Evolutionary conservation across 108 stramenopile genomes (phyloP), one percentile per base, ranked within the genome.

Genomic region (Pseudonitzschia delicatissima): DNA sequence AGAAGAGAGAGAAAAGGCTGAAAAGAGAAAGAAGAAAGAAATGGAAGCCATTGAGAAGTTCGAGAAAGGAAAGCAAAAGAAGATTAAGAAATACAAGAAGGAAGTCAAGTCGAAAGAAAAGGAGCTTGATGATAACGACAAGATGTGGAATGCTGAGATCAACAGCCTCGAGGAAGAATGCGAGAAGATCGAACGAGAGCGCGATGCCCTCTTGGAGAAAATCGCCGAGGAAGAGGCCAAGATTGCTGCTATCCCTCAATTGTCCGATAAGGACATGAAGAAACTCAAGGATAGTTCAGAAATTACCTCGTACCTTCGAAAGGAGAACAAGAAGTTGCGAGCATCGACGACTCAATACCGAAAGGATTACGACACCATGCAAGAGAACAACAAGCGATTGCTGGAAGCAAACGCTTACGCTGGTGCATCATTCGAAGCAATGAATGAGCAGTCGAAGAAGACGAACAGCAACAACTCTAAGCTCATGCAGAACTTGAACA

Each of bases 361-460:
- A 28, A 72, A 72, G 11, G 86, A 87, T 42, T 81, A 78, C 62
- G 80, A 87, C 29, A 57, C 61, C 3, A 62, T 83, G 57, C 75
- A 79, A 47, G 79, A 77, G 29, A 82, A 78, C 61, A 83, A 83
- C 65, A 75, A 82, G 59, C 67, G 82, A 34, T 66, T 83, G 40
- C 35, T 79, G 67, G 82, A 87, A 37, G 82, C 86, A 50, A 83
- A 83, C 63, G 86, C 80, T 18, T 72, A 73, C 44, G 82, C 86
- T 45, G 80, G 80, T 45, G 79, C 80, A 13, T 76, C 78, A 17
- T 83, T 87, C 64, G 79, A 83, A 25, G 80, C 86, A 2, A 66
- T 87, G 66, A 83, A 81, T 49, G 69, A 81, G 55, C 74, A 79
- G 45, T 75, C 85, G 15, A 86, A 87, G 77, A 82, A 83, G 57